Evolutionary conservation across 306 rosid species (phyloP).

Genomic region (Clitoria ternatea): DNA sequence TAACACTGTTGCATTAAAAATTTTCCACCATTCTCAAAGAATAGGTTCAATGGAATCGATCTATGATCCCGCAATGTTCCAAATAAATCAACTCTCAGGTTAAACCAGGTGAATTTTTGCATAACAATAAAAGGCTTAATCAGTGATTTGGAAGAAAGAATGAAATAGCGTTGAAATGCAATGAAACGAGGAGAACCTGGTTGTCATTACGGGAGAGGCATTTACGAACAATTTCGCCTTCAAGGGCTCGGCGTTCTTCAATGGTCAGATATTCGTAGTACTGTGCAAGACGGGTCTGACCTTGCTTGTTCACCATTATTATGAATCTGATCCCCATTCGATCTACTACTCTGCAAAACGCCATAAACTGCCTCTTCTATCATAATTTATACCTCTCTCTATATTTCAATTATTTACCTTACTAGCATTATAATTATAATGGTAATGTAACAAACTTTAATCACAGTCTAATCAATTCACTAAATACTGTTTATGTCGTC

Average conservation of each 20-base stretch:
- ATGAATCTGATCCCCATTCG: slow-evolving; percentile 90
- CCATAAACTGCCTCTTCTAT: neutral
- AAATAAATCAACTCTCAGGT: too few species aligned
- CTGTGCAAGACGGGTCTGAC: slow-evolving; percentile 93
- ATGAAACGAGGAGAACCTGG: slow-evolving; percentile 40
- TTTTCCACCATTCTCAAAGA: too few species aligned
- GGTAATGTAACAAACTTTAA: too few species aligned
- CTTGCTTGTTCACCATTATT: slow-evolving; percentile 92
- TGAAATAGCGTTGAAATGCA: neutral
- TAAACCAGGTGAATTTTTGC: too few species aligned
- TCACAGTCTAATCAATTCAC: too few species aligned
- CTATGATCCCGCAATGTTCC: too few species aligned
- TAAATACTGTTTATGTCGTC: too few species aligned
- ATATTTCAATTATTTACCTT: too few species aligned
- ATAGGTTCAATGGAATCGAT: too few species aligned
- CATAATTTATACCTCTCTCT: neutral
- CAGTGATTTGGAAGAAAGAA: neutral
- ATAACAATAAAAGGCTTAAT: too few species aligned
- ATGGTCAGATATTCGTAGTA: slow-evolving; percentile 79
- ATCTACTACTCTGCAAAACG: neutral
- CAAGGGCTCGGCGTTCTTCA: slow-evolving; percentile 83
- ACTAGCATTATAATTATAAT: too few species aligned
- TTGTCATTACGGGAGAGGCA: slow-evolving; percentile 84
- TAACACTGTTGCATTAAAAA: too few species aligned
- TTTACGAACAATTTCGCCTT: slow-evolving; percentile 89